These are phyloP conservation scores for Eucalyptus tenuipes DNA, from an alignment of 345 rosid genomes.

Conservation along the genomic window DNA sequence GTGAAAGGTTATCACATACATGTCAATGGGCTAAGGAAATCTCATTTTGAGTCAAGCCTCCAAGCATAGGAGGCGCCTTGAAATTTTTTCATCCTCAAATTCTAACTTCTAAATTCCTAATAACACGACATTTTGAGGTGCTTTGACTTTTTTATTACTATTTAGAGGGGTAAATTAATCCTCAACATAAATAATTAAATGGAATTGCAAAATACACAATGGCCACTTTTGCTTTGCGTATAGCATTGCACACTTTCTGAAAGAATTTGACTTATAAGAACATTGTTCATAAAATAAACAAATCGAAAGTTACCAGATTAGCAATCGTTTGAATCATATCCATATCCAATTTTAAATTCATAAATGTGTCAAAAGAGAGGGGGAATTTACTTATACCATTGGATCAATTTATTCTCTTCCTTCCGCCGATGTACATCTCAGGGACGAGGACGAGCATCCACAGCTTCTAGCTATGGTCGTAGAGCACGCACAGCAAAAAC, in stretches of 20 bases:
- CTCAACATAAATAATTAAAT: background rate
- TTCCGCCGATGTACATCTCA: background rate
- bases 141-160: background rate
- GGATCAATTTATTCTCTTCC: background rate
- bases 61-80: background rate
- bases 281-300: background rate
- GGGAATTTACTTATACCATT: background rate
- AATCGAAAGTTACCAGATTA: no score
- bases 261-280: background rate
- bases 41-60: background rate
- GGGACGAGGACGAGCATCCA: slow-evolving; percentile 7
- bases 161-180: background rate
- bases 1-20: background rate
- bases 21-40: background rate
- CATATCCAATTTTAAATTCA: background rate
- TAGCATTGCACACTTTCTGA: background rate
- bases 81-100: background rate
- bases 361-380: background rate
- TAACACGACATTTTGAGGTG: background rate
- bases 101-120: background rate
- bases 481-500: accelerated
- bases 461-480: no score
- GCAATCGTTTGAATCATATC: background rate
- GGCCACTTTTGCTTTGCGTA: background rate
- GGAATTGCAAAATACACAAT: background rate